Conservation (phyloP, 2,329 filamentous ascomycete species). For the Aspergillus felis region DNA sequence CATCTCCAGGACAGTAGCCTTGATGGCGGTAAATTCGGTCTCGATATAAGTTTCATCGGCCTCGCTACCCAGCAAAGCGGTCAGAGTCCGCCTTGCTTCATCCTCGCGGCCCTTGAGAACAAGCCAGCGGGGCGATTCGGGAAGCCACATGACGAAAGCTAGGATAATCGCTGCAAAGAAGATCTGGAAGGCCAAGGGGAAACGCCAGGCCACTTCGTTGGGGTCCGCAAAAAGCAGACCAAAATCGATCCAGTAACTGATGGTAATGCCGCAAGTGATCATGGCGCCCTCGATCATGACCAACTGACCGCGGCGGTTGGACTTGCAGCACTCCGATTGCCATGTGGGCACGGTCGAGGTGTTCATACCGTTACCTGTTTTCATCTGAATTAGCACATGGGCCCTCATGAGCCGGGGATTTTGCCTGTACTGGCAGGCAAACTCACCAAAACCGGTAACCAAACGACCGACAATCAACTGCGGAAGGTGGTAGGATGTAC, state of each 20-base stretch:
- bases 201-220: conserved; percentile 49
- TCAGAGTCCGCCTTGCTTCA: conserved; percentile 47
- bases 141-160: conserved; percentile 46
- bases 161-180: conserved; percentile 53
- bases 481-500: conserved; percentile 43
- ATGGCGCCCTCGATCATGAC: conserved; percentile 53
- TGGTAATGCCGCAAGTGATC: conserved; percentile 49
- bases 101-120: conserved; percentile 54
- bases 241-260: conserved; percentile 51
- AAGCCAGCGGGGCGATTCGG: conserved; percentile 58
- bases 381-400: not conserved
- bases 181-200: conserved; percentile 57
- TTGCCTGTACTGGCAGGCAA: not conserved
- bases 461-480: conserved; percentile 52
- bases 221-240: conserved; percentile 52
- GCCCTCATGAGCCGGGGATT: not conserved
- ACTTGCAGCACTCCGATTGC: conserved; percentile 50
- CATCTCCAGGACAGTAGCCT: conserved; percentile 50
- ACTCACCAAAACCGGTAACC: conserved; percentile 47
- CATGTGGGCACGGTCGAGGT: conserved; percentile 51
- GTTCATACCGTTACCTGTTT: conserved; percentile 45
- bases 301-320: conserved; percentile 48
- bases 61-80: conserved; percentile 45
- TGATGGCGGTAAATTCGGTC: conserved; percentile 50
- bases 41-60: conserved; percentile 44